Conservation (phyloP, 176 grass and related monocot genomes). For the Oryza nivara region DNA sequence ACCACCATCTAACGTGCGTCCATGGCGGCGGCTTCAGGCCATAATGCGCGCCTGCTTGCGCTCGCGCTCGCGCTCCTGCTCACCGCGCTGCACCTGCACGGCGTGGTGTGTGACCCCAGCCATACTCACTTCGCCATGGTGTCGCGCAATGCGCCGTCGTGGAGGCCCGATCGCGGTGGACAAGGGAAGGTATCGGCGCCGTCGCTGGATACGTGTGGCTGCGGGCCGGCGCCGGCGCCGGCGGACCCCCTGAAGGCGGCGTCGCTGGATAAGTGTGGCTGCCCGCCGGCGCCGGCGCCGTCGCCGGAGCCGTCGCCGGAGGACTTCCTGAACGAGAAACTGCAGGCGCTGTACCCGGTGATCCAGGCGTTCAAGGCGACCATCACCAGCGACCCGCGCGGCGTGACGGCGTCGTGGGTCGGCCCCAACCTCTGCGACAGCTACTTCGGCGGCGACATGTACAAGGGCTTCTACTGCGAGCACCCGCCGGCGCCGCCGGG, state of each 20-base stretch:
- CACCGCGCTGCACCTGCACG: neutral
- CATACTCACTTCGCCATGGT: neutral
- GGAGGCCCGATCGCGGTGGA: neutral
- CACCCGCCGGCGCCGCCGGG: constrained; percentile 11
- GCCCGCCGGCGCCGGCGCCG: too few species aligned
- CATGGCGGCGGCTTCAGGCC: neutral
- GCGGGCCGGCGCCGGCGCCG: too few species aligned
- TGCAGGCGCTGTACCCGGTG: constrained; percentile 48
- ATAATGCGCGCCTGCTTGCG: neutral
- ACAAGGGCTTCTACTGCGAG: constrained; percentile 80
- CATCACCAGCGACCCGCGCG: constrained; percentile 58
- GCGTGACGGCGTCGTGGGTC: constrained; percentile 53
- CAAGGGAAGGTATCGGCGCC: neutral
- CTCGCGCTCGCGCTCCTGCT: neutral
- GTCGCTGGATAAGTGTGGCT: too few species aligned
- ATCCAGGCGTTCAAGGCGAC: constrained; percentile 75
- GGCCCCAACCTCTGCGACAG: constrained; percentile 51
- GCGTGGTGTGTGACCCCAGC: neutral
- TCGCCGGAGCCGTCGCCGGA: neutral
- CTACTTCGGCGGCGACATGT: constrained; percentile 1
- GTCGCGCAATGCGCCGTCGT: neutral
- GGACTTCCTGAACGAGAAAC: constrained; percentile 51
- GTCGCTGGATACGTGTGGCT: neutral
- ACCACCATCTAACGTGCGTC: neutral
- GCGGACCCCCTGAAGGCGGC: neutral